Evolutionary conservation across 2,329 filamentous ascomycete genomes (phyloP).

Genomic region (Colletotrichum chlorophyti): DNA sequence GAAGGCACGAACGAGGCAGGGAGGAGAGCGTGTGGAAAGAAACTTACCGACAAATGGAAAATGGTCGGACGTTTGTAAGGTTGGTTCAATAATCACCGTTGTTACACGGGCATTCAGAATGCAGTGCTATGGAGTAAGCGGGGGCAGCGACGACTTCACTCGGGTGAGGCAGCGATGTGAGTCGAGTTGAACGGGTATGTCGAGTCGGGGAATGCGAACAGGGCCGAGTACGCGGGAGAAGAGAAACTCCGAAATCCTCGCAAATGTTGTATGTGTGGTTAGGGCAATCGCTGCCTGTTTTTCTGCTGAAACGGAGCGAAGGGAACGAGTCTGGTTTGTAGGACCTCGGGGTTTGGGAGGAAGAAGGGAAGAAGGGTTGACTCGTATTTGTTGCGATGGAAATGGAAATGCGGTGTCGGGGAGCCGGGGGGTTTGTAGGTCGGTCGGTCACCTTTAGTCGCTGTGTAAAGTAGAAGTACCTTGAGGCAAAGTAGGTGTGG

Average conservation of each 20-base stretch:
- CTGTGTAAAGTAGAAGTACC: neutral
- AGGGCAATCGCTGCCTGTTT: constrained; percentile 4
- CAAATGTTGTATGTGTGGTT: neutral
- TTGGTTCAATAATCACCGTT: neutral
- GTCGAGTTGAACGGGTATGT: neutral
- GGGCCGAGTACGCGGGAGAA: neutral
- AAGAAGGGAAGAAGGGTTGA: constrained; percentile 3
- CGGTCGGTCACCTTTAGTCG: no score
- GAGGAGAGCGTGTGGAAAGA: no score
- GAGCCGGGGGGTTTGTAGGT: constrained; percentile 12
- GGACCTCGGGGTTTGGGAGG: neutral
- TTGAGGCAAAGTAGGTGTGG: constrained; percentile 4
- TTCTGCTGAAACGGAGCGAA: neutral
- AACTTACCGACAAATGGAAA: constrained; percentile 14
- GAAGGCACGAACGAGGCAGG: constrained; percentile 1
- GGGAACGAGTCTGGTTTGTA: neutral
- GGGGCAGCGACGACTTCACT: constrained; percentile 6
- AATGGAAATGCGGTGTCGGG: constrained; percentile 25
- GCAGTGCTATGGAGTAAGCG: constrained; percentile 3
- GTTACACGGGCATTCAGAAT: constrained; percentile 15
- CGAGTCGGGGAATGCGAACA: neutral
- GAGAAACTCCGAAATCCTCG: constrained; percentile 4
- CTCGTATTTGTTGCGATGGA: constrained; percentile 10
- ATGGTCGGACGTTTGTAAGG: neutral
- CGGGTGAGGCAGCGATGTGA: neutral